Evolutionary conservation across 148 eudicot species (phyloP), one percentile per base, ranked within the genome.

Genomic region (Chenopodium formosanum): DNA sequence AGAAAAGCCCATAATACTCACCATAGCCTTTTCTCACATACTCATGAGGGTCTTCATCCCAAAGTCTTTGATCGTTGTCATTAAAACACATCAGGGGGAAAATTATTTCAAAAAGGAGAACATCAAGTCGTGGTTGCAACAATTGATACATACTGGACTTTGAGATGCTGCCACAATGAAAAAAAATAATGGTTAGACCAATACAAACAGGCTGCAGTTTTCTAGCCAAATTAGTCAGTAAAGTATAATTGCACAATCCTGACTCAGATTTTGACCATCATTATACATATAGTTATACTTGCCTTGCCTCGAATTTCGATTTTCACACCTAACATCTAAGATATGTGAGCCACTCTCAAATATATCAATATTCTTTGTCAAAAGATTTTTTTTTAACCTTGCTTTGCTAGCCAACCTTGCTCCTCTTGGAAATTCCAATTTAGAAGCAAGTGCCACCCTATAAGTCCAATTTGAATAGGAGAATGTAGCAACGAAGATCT

Each of bases 1-100:
- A 70, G 27, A 53, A 78, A 74, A 44, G 44, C 73, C 58, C 56
- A 52, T 37, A 73, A 27, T 77, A 88, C 95, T 83, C 83, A 97
- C 99, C 99, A 88, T 97, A 97, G 65, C 99, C 99, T 88, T 97
- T 97, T 86, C 99, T 91, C 70, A 97, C 97, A 89, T 97, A 97
- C 86, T 97, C 99, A 88, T 97, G 97, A 25, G 99, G 99, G 77
- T 97, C 99, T 86, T 97, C 99, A 75, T 97, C 99, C 99, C 99
- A 97, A 74, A 94, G 97, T 85, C 86, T 90, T 82, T 92, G 94
- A 80, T 97, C 99, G 77, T 90, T 90, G 85, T 94, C 99, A 80
- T 87, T 92, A 86, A 97, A 97, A 90, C 99, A 97, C 98, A 94
- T 94, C 53, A 97, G 90, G 10, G 99, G 99, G 70, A 97, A 97